phyloP scores from a whole-genome alignment of 306 rosid species.

The Casuarina glauca region DNA sequence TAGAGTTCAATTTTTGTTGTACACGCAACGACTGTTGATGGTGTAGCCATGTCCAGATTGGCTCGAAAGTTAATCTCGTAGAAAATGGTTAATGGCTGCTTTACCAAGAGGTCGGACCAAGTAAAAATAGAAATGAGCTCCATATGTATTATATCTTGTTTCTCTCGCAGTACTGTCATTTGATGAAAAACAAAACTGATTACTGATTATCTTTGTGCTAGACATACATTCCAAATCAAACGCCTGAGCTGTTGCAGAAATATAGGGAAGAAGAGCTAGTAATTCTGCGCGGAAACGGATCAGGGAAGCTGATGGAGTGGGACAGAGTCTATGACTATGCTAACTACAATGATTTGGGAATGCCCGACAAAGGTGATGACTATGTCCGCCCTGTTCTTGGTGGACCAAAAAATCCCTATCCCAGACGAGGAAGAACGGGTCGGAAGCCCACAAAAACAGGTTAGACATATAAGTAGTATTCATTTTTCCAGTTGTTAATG shows the following conservation, averaged over 20 bases:
- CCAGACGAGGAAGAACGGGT: constrained; percentile 81
- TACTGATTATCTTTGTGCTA: constrained; percentile 25
- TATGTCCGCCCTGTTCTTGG: constrained; percentile 77
- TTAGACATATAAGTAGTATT: constrained; percentile 2
- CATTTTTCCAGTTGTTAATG: not conserved
- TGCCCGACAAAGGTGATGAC: constrained; percentile 53
- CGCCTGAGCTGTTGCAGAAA: constrained; percentile 57
- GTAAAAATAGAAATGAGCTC: too few species aligned
- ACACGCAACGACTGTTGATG: not conserved
- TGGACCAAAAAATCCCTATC: constrained; percentile 74
- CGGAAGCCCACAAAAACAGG: constrained; percentile 65
- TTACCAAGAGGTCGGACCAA: not conserved
- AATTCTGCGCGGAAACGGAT: constrained; percentile 63
- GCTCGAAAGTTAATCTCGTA: not conserved
- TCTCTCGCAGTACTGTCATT: not conserved
- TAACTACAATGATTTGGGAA: constrained; percentile 80
- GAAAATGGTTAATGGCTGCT: constrained; percentile 2
- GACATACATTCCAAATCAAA: constrained; percentile 78
- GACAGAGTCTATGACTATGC: constrained; percentile 96
- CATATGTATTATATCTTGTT: not conserved
- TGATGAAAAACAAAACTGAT: not conserved
- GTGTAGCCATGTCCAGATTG: not conserved
- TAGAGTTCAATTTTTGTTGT: not conserved
- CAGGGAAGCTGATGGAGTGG: constrained; percentile 76
- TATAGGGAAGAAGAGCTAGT: constrained; percentile 69